phyloP scores from a whole-genome alignment of 1,284 basidiomycete species.

The Takashimella tepidaria region DNA sequence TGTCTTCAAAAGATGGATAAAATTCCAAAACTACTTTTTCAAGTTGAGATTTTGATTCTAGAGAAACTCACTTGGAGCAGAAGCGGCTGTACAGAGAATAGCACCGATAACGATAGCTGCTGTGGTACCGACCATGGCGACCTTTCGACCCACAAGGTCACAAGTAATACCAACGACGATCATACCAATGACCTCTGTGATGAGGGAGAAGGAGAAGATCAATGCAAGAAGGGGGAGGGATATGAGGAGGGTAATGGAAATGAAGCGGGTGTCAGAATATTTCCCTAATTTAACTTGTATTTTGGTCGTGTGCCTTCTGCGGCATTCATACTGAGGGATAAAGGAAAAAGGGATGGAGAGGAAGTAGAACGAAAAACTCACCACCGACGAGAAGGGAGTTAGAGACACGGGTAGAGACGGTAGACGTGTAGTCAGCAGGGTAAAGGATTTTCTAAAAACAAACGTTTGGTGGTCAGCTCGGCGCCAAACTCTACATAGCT shows the following conservation, averaged over 20 bases:
- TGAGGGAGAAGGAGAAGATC: not conserved
- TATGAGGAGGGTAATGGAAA: not conserved
- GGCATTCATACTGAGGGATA: too few relatives aligned
- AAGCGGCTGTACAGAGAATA: slow-evolving; percentile 64
- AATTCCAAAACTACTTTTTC: too few relatives aligned
- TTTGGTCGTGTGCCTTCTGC: not conserved
- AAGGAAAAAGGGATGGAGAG: not conserved
- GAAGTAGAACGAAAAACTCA: slow-evolving; percentile 4
- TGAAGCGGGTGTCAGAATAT: not conserved
- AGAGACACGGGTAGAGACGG: slow-evolving; percentile 63
- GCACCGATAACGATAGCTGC: slow-evolving; percentile 65
- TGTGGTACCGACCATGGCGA: slow-evolving; percentile 65
- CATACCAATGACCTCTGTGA: slow-evolving; percentile 30
- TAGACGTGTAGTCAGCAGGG: slow-evolving; percentile 56
- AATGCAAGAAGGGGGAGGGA: not conserved
- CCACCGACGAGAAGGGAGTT: slow-evolving; percentile 67
- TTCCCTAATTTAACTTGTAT: too few relatives aligned
- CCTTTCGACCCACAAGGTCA: slow-evolving; percentile 66
- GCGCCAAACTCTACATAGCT: not conserved
- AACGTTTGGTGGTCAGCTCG: too few relatives aligned
- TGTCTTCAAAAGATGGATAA: not conserved
- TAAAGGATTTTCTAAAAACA: slow-evolving; percentile 53
- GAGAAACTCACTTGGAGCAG: slow-evolving; percentile 49
- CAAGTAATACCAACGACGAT: slow-evolving; percentile 56
- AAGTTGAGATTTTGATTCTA: too few relatives aligned